Base-by-base conservation (phyloP, 2,329 filamentous ascomycete species). In the Fusarium coicis region DNA sequence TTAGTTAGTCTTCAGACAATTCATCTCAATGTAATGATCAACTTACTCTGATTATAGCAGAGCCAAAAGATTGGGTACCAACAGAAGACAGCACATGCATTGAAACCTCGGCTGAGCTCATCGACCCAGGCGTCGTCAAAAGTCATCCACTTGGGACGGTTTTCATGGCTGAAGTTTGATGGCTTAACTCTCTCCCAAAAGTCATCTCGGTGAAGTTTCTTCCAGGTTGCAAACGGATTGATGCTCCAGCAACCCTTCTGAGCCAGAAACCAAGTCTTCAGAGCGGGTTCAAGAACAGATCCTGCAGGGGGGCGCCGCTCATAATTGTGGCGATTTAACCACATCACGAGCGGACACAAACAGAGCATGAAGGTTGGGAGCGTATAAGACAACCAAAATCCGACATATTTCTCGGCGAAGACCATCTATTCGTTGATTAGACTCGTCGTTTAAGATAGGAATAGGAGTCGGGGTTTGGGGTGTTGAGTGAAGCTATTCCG, bases 61-160 rank as follows among this genome's bases (percentile, higher is more conserved):
- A 87, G 83, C 87, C 87, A 90, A 77, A 86, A 90, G 37, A 90
- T 87, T 5, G 92, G 91, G 63, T 90, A 91, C 85, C 90, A 93
- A 72, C 88, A 79, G 80, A 93, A 95, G 11, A 94, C 92, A 47
- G 88, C 85, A 79, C 91, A 93, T 21, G 91, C 91, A 61, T 86
- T 84, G 72, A 93, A 86, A 14, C 92, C 92, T 82, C 93, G 90
- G 47, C 86, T 85, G 34, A 94, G 87, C 79, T 94, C 92, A 77
- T 93, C 92, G 42, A 95, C 92, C 92, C 92, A 95, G 26, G 88
- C 88, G 74, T 95, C 93, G 71, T 95, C 92, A 75, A 94, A 94
- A 5, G 88, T 92, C 91, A 95, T 95, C 91, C 92, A 94, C 2
- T 75, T 73, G 0, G 90, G 92, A 42, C 88, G 89, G 54, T 83